Conservation (phyloP, 2,329 filamentous ascomycete species). For the Neopestalotiopsis sp. region DNA sequence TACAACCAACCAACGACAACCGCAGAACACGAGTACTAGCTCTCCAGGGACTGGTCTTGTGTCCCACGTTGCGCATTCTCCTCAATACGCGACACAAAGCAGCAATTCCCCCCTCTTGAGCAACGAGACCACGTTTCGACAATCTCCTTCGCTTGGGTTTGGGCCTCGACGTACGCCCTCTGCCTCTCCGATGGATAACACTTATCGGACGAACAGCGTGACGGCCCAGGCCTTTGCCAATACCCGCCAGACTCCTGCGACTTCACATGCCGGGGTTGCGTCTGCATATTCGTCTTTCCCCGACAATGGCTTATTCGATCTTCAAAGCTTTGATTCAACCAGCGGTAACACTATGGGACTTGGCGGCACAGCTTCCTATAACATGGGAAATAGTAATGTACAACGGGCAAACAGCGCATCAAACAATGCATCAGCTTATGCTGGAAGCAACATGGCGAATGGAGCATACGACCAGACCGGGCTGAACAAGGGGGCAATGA, state of each 20-base stretch:
- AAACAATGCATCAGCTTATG: conserved; percentile 15
- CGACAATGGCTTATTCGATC: conserved; percentile 35
- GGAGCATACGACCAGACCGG: conserved; percentile 14
- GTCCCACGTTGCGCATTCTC: conserved; percentile 38
- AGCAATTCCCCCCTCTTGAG: conserved; percentile 37
- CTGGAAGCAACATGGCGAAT: conserved; percentile 5
- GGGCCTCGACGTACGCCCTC: conserved; percentile 34
- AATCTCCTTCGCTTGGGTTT: conserved; percentile 35
- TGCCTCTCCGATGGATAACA: conserved; percentile 36
- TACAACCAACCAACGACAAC: conserved; percentile 32
- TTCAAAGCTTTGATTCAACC: conserved; percentile 32
- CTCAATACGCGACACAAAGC: conserved; percentile 36
- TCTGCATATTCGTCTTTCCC: conserved; percentile 33
- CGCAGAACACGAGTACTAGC: conserved; percentile 33
- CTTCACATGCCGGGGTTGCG: conserved; percentile 34
- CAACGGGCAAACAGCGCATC: conserved; percentile 28
- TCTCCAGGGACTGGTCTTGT: conserved; percentile 36
- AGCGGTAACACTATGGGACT: conserved; percentile 31
- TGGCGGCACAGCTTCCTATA: conserved; percentile 29
- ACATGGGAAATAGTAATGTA: conserved; percentile 31
- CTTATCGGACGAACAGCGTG: conserved; percentile 33
- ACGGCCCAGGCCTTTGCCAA: conserved; percentile 35
- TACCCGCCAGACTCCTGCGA: conserved; percentile 29
- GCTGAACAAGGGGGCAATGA: conserved; percentile 14
- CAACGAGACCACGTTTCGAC: conserved; percentile 35